These are phyloP conservation scores for Rubia peregrina DNA, from an alignment of 305 asterid species.

Conservation along the genomic window DNA sequence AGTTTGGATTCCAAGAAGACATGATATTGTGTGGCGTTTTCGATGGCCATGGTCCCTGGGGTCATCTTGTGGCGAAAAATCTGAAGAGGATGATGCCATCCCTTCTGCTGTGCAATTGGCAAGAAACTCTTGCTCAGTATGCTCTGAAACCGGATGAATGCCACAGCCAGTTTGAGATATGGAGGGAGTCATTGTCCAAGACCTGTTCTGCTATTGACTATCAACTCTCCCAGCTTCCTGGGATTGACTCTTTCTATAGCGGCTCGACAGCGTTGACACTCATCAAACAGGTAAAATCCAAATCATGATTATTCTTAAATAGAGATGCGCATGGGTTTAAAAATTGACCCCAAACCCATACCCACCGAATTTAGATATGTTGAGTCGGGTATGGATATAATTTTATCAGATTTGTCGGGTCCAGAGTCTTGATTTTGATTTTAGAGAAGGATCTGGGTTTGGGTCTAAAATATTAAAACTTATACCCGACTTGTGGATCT, in stretches of 20 bases:
- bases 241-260: slow-evolving; percentile 62
- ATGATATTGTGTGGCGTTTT: slow-evolving; percentile 73
- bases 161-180: slow-evolving; percentile 34
- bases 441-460: no score
- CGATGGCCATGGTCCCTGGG: slow-evolving; percentile 93
- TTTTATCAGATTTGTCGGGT: no score
- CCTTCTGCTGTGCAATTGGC: slow-evolving; percentile 57
- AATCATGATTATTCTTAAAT: not conserved
- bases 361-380: no score
- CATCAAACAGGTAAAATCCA: slow-evolving; percentile 49
- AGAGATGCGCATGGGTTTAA: no score
- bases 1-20: slow-evolving; percentile 72
- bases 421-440: no score
- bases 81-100: slow-evolving; percentile 57
- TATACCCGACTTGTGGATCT: no score
- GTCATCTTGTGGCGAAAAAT: slow-evolving; percentile 57
- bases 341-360: no score
- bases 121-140: slow-evolving; percentile 41
- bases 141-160: slow-evolving; percentile 23
- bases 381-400: no score
- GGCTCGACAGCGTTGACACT: slow-evolving; percentile 65
- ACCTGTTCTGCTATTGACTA: slow-evolving; percentile 67
- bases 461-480: no score
- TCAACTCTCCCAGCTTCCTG: slow-evolving; percentile 41
- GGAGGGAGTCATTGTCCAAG: slow-evolving; percentile 55